phyloP scores from a whole-genome alignment of 2,329 filamentous ascomycete species.

The Lithohypha guttulata region DNA sequence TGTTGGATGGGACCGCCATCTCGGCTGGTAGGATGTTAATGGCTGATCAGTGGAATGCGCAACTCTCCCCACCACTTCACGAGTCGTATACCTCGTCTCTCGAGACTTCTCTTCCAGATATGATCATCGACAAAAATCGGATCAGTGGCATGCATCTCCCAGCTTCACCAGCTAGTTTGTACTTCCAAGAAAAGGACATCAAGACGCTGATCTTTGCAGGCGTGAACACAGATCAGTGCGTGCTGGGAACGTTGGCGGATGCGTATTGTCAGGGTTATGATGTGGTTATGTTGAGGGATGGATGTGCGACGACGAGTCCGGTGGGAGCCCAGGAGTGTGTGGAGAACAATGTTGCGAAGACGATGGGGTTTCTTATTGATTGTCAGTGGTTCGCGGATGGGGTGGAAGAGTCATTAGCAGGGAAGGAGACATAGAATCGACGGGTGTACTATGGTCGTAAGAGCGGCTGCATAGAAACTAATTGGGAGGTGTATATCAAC shows the following conservation, averaged over 20 bases:
- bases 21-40: constrained; percentile 35
- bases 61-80: constrained; percentile 39
- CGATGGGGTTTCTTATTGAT: constrained; percentile 18
- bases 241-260: constrained; percentile 46
- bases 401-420: constrained; percentile 3
- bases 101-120: constrained; percentile 29
- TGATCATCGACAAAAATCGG: constrained; percentile 47
- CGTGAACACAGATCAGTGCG: constrained; percentile 52
- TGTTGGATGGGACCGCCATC: constrained; percentile 20
- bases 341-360: constrained; percentile 21
- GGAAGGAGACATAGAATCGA: too few species aligned
- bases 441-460: too few species aligned
- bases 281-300: constrained; percentile 46
- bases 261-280: constrained; percentile 47
- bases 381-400: constrained; percentile 19
- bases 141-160: constrained; percentile 47
- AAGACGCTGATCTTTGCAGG: constrained; percentile 47
- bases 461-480: too few species aligned
- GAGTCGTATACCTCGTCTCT: constrained; percentile 27
- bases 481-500: too few species aligned
- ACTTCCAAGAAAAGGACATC: constrained; percentile 32
- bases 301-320: constrained; percentile 37
- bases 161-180: constrained; percentile 33
- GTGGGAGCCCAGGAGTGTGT: constrained; percentile 19
- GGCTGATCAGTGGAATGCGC: constrained; percentile 47